A percentile compares a stretch with the other conserved stretches of the same genome.
Conservation (phyloP, 495 filamentous ascomycete genomes). For the Neurospora tetraspora region DNA sequence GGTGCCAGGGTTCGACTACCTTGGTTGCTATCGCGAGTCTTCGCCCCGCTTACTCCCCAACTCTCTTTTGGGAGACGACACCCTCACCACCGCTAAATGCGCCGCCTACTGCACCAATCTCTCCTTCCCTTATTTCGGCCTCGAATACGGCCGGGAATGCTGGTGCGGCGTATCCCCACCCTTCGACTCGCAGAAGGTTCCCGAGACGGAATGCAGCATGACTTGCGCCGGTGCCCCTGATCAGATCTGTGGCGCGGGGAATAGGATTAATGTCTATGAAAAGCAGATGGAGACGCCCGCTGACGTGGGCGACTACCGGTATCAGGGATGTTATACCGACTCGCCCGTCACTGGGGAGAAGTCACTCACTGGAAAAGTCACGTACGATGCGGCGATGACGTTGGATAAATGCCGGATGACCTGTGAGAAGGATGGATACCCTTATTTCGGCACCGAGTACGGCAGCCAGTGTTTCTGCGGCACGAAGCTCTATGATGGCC, state of each 20-base stretch:
- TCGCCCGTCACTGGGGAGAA: not conserved
- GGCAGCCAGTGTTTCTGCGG: conserved; percentile 8
- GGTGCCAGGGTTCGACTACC: not conserved
- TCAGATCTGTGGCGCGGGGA: conserved; percentile 32
- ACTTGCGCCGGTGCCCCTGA: conserved; percentile 27
- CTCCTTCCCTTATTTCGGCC: conserved; percentile 6
- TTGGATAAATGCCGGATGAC: not conserved
- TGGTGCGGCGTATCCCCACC: conserved; percentile 3
- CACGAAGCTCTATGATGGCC: not conserved
- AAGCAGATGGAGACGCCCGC: not conserved
- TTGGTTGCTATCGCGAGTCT: conserved; percentile 15
- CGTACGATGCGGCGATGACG: not conserved
- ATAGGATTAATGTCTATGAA: conserved; percentile 28
- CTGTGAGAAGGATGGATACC: conserved; percentile 2
- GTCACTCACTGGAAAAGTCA: not conserved
- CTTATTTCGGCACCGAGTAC: conserved; percentile 5
- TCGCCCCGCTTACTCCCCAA: conserved; percentile 6
- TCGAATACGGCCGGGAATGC: conserved; percentile 11
- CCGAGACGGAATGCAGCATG: conserved; percentile 29
- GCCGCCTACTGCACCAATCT: conserved; percentile 6
- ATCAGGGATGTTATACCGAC: conserved; percentile 19
- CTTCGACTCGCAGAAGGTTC: conserved; percentile 7
- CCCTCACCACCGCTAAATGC: conserved; percentile 9
- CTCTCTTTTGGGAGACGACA: conserved; percentile 6
- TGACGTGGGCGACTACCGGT: conserved; percentile 2